phyloP scores from a whole-genome alignment of 108 stramenopile species.

The Skeletonema tropicum region DNA sequence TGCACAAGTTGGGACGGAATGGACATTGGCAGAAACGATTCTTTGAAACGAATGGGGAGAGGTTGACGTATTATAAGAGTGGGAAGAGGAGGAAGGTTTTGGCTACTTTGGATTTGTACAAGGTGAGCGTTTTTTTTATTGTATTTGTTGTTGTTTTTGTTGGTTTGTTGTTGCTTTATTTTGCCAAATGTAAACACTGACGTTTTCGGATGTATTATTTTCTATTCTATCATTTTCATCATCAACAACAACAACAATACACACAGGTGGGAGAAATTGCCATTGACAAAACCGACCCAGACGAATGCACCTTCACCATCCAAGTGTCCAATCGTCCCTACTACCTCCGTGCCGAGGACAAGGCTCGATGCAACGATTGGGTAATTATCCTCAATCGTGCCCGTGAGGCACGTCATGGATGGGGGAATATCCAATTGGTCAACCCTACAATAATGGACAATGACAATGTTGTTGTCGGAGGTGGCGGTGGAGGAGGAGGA shows the following conservation, averaged over 20 bases:
- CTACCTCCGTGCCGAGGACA: constrained; percentile 75
- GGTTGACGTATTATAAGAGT: constrained; percentile 96
- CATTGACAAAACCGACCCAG: constrained; percentile 64
- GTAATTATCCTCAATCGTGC: constrained; percentile 85
- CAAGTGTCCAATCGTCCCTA: constrained; percentile 79
- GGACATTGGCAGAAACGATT: constrained; percentile 97
- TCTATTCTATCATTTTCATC: not conserved
- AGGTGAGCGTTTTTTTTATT: constrained; percentile 48
- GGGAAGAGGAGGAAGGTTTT: constrained; percentile 88
- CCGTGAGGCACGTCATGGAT: constrained; percentile 78
- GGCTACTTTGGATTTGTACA: constrained; percentile 85
- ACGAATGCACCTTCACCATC: constrained; percentile 75
- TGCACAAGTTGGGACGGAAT: constrained; percentile 94
- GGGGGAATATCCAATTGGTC: constrained; percentile 76
- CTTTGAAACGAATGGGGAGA: constrained; percentile 96
- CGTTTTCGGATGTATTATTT: too few relatives aligned
- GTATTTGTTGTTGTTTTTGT: not conserved
- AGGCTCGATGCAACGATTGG: constrained; percentile 82
- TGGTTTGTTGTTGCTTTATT: not conserved
- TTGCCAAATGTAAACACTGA: too few relatives aligned
- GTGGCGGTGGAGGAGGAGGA: constrained; percentile 2
- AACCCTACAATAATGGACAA: not conserved
- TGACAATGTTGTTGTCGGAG: not conserved
- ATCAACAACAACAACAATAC: not conserved
- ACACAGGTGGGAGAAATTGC: constrained; percentile 74